phyloP scores from a whole-genome alignment of 2,329 filamentous ascomycete genomes.

The Claviceps sp. region DNA sequence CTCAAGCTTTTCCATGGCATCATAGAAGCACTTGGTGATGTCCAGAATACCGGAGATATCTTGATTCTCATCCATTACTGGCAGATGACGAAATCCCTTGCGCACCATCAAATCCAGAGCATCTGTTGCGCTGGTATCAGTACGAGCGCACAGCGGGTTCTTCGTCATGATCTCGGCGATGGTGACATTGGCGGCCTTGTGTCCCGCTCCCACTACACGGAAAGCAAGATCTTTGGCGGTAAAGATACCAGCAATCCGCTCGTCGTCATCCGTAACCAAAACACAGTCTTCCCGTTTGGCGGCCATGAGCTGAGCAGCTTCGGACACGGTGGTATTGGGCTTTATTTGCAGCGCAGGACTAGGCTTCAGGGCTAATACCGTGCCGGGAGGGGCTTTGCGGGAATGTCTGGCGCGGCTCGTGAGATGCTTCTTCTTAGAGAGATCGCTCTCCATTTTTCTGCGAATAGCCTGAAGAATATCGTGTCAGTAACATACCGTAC shows the following conservation, averaged over 20 bases:
- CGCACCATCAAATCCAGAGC: slow-evolving; percentile 95
- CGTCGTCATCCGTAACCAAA: slow-evolving; percentile 92
- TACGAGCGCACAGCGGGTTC: slow-evolving; percentile 93
- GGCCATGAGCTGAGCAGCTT: slow-evolving; percentile 96
- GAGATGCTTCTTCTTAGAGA: slow-evolving; percentile 91
- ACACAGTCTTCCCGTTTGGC: slow-evolving; percentile 98
- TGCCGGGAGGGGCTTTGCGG: slow-evolving; percentile 89
- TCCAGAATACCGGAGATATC: slow-evolving; percentile 96
- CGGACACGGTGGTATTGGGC: slow-evolving; percentile 81
- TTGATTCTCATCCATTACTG: slow-evolving; percentile 99
- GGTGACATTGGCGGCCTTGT: slow-evolving; percentile 79
- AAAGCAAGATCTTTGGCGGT: slow-evolving; percentile 98
- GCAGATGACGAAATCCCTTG: slow-evolving; percentile 93
- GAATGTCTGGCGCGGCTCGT: slow-evolving; percentile 67
- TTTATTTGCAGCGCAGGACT: slow-evolving; percentile 97
- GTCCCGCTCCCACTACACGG: slow-evolving; percentile 80
- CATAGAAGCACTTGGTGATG: slow-evolving; percentile 99
- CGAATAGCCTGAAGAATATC: slow-evolving; percentile 63
- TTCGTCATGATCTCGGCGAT: slow-evolving; percentile 99
- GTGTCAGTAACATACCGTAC: neutral
- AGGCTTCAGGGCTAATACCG: slow-evolving; percentile 87
- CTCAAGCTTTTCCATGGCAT: slow-evolving; percentile 99
- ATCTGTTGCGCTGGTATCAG: slow-evolving; percentile 95
- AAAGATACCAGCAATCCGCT: slow-evolving; percentile 96
- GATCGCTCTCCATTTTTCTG: slow-evolving; percentile 89